Evolutionary conservation across 805 yeast species (phyloP), one percentile per base, ranked within the genome.

Genomic region (Starmerella khaoyaiensis): DNA sequence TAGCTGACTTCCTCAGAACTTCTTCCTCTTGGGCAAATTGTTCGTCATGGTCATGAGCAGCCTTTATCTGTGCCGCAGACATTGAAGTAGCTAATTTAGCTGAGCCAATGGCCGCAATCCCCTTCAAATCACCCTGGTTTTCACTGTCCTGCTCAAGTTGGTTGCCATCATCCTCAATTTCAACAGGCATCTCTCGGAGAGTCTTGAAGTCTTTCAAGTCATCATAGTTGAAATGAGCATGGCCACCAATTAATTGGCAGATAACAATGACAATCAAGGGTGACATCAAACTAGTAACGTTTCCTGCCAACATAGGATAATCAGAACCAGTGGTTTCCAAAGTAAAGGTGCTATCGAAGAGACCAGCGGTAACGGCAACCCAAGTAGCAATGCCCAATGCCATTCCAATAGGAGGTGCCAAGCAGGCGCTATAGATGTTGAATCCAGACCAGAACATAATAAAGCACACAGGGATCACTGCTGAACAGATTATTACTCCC

Each of bases 401-500:
- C 10, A 90, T 74, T 17, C 94, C 90, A 30, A 82, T 57, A 11
- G 82, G 70, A 30, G 97, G 95, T 1, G 94, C 71, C 25, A 65
- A 61, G 17, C 72, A 65, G 5, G 81, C 94, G 3, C 94, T 90
- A 23, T 66, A 57, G 33, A 57, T 56, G 54, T 79, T 83, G 59
- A 76, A 82, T 31, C 69, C 58, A 4, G 44, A 41, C 64, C 84
- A 79, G 46, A 81, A 67, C 40, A 84, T 60, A 0, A 90, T 74
- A 47, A 79, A 58, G 4, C 78, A 71, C 11, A 79, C 71, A 2
- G 94, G 93, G 31, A 80, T 59, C 5, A 84, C 95, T 18, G 87
- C 93, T 43, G 87, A 74, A 4, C 90, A 79, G 44, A 84, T 80
- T 31, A 84, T 78, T 40, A 83, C 72, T 38, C 95, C 95, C 93